These are phyloP conservation scores for Rhodotorula toruloides DNA, from an alignment of 768 basidiomycete species.

Conservation along the genomic window DNA sequence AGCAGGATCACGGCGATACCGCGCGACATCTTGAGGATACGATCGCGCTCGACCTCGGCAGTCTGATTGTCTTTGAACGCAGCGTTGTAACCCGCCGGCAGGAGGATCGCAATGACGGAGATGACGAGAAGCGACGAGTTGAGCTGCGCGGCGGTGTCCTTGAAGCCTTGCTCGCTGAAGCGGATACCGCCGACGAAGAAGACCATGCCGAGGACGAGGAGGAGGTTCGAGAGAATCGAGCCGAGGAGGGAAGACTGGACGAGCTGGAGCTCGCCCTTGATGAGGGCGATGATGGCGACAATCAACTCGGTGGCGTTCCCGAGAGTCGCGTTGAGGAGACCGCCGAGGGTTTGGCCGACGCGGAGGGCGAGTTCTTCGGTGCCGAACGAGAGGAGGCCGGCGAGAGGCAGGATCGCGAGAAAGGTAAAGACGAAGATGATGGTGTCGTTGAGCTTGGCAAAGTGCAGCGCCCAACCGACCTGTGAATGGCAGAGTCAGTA, in stretches of 20 bases:
- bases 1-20: constrained; percentile 62
- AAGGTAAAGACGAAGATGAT: constrained; percentile 31
- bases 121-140: constrained; percentile 22
- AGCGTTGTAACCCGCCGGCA: constrained; percentile 63
- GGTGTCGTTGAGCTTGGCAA: constrained; percentile 26
- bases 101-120: constrained; percentile 29
- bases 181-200: constrained; percentile 36
- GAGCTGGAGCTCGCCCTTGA: constrained; percentile 66
- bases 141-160: constrained; percentile 38
- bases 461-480: constrained; percentile 31
- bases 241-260: constrained; percentile 68
- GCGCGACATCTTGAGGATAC: constrained; percentile 39
- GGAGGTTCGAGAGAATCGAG: constrained; percentile 70
- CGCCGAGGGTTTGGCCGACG: constrained; percentile 57
- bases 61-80: constrained; percentile 19
- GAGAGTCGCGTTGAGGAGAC: constrained; percentile 71
- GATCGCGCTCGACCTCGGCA: constrained; percentile 8
- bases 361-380: constrained; percentile 78
- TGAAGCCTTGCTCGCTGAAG: constrained; percentile 33
- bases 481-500: not conserved
- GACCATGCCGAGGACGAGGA: constrained; percentile 58
- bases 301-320: constrained; percentile 44
- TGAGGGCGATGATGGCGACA: constrained; percentile 59
- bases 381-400: constrained; percentile 51
- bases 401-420: constrained; percentile 33